Evolutionary conservation across 257 asterid genomes (phyloP).

Genomic region (Ballota nigra): DNA sequence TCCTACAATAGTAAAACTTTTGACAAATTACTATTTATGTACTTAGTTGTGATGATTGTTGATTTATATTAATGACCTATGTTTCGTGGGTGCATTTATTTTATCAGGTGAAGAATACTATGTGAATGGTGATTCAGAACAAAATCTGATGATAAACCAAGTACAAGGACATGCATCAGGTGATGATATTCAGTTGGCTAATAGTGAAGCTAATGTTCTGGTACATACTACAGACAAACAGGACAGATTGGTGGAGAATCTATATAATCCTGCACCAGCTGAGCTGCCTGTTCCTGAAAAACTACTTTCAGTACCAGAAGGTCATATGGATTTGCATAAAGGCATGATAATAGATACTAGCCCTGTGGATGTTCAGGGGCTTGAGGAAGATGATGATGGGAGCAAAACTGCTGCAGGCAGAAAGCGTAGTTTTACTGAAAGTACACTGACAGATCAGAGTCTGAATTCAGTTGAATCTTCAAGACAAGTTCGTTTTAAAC

Average conservation of each 20-base stretch:
- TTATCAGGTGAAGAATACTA: conserved; percentile 42
- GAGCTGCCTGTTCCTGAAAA: conserved; percentile 73
- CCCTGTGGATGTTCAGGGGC: conserved; percentile 45
- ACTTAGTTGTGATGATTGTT: background rate
- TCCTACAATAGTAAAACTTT: background rate
- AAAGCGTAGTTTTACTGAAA: conserved; percentile 82
- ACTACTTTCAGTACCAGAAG: conserved; percentile 61
- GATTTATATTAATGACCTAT: conserved; percentile 17
- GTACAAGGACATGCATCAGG: conserved; percentile 32
- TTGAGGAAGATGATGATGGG: conserved; percentile 60
- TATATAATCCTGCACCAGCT: conserved; percentile 31
- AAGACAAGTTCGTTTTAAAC: conserved; percentile 55
- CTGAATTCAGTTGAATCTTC: conserved; percentile 72
- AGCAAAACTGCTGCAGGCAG: conserved; percentile 66
- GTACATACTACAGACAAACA: conserved; percentile 31
- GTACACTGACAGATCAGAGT: conserved; percentile 84
- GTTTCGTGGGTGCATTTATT: conserved; percentile 32
- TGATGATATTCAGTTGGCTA: conserved; percentile 32
- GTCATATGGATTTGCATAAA: conserved; percentile 35
- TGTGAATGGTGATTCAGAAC: conserved; percentile 36
- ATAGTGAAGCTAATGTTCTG: conserved; percentile 37
- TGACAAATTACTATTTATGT: conserved; percentile 5
- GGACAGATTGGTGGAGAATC: conserved; percentile 23
- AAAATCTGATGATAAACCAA: conserved; percentile 34
- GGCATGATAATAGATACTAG: conserved; percentile 55